A percentile compares a stretch with the other conserved stretches of the same genome.
Evolutionary conservation across 148 eudicot genomes (phyloP).

Genomic region (Gaultheria prostrata): DNA sequence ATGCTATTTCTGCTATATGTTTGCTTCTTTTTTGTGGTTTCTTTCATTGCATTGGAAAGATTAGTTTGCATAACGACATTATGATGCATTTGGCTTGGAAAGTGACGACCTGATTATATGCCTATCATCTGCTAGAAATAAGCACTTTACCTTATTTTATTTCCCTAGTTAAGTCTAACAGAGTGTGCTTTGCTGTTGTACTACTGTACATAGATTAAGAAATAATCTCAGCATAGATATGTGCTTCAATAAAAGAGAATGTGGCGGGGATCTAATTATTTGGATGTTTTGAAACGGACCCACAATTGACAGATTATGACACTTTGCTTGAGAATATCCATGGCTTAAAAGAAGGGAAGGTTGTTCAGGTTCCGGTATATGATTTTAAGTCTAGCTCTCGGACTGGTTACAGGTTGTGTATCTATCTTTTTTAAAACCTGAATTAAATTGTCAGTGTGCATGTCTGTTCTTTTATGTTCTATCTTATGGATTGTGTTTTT

Average conservation of each 20-base stretch:
- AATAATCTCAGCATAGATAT: not conserved
- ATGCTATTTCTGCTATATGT: not conserved
- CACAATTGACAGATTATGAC: conserved; percentile 93
- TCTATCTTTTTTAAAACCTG: not conserved
- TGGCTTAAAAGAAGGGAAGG: conserved; percentile 67
- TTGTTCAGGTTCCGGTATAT: conserved; percentile 88
- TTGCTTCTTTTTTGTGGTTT: not conserved
- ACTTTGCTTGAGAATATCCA: conserved; percentile 81
- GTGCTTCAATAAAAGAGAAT: not conserved
- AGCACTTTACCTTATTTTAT: not conserved
- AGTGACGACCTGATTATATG: not conserved
- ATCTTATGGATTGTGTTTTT: not conserved
- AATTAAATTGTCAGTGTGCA: not conserved
- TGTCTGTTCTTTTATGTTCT: not conserved
- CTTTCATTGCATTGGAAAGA: not conserved
- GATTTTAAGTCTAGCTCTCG: conserved; percentile 94
- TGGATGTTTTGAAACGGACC: conserved; percentile 55
- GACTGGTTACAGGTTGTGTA: conserved; percentile 74
- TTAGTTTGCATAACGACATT: not conserved
- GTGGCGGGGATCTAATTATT: conserved; percentile 19
- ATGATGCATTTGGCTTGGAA: conserved; percentile 4
- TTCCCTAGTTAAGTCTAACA: not conserved
- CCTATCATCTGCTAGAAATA: conserved; percentile 8
- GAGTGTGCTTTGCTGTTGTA: not conserved
- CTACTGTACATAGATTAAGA: conserved; percentile 2